Base-by-base conservation (phyloP, 75 land plant genomes). In the Sequoiadendron giganteum region DNA sequence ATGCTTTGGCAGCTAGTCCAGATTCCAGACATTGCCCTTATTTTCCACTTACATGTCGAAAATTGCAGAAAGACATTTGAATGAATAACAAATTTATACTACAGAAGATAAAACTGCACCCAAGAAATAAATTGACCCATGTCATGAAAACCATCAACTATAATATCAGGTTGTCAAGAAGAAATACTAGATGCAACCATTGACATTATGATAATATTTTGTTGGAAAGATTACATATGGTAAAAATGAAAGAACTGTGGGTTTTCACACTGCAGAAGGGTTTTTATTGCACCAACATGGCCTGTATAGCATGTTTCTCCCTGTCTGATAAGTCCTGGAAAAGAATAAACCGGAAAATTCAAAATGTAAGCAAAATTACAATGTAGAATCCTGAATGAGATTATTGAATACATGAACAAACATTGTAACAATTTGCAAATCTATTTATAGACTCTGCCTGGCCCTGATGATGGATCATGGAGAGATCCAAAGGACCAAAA, bases 271-370 rank as follows among this genome's bases (percentile, higher is more conserved):
- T 2, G 2, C 32, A 73, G 38, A 73, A 73, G 38, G 7, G 10
- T 47, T 39, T n/a, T 47, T 82, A 47, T 45, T 47, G 84, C 84
- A 81, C 45, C 48, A 82, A 11, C n/a, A n/a, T 8, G 3, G 52
- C 34, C n/a, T 45, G 84, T 82, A 82, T 45, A 13, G 84, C 52
- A n/a, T 45, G 52, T 82, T 82, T 82, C 84, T 82, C 84, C 40
- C 84, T 52, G 28, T 82, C 84, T 82, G 84, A 43, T 42, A 82
- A 82, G 84, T 82, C 84, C 84, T 82, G 84, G 40, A 45, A 1
- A 28, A 82, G 48, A 11, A 15, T 11, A n/a, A 3, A 25, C 47
- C 2, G 3, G 21, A 10, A 82, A 47, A 82, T 68, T 2, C 38
- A 73, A 30, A 73, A 73, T 79, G 82, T 79, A 78, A 39, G 81